Percentiles rank a stretch among this genome's conserved stretches.
Evolutionary conservation across 2,329 filamentous ascomycete species (phyloP).

Genomic region (Neopestalotiopsis rosae): DNA sequence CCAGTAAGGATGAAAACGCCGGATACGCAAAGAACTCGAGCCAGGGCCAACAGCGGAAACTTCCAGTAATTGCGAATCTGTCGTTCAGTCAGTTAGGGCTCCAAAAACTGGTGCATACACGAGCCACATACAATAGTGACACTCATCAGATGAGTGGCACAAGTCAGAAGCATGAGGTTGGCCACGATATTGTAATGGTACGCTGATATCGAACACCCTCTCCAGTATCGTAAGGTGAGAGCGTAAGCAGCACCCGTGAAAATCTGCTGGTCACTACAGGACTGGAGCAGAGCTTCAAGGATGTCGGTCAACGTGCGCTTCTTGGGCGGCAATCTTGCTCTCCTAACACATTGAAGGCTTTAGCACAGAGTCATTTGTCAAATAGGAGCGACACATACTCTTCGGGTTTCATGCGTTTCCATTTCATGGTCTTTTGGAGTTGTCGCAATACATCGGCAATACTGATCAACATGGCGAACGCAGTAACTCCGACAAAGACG

Average conservation of each 20-base stretch:
- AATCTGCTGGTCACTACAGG: constrained; percentile 43
- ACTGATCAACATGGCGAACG: constrained; percentile 25
- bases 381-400: background rate
- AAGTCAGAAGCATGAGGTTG: constrained; percentile 42
- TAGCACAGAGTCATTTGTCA: background rate
- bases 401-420: constrained; percentile 16
- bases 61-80: constrained; percentile 38
- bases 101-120: background rate
- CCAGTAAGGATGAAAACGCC: constrained; percentile 38
- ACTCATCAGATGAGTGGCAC: constrained; percentile 42
- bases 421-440: constrained; percentile 16
- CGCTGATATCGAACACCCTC: constrained; percentile 38
- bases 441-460: constrained; percentile 25
- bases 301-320: constrained; percentile 33
- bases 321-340: background rate
- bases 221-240: constrained; percentile 38
- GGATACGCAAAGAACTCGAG: constrained; percentile 36
- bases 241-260: constrained; percentile 44
- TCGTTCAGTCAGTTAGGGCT: background rate
- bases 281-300: constrained; percentile 36
- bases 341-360: background rate
- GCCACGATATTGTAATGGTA: constrained; percentile 44
- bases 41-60: constrained; percentile 31
- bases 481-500: constrained; percentile 30
- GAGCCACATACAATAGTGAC: constrained; percentile 33